A percentile compares a stretch with the other conserved stretches of the same genome.
phyloP scores from a whole-genome alignment of 345 rosid species.

The Eutrema heterophyllum region DNA sequence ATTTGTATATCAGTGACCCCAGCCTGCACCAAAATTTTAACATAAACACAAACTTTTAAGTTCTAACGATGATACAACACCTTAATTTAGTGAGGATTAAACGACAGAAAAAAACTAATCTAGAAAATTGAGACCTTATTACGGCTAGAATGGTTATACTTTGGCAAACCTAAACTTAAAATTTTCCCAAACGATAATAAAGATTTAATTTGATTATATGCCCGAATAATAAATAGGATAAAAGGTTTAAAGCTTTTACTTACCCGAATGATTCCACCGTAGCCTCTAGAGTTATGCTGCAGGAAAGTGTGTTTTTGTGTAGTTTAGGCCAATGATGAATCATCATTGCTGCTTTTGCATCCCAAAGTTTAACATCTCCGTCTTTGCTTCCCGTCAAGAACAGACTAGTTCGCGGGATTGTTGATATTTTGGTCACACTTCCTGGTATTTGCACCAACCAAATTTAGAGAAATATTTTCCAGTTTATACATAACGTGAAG shows the following conservation, averaged over 20 bases:
- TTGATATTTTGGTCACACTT: slow-evolving; percentile 77
- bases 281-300: slow-evolving; percentile 79
- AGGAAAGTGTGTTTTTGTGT: slow-evolving; percentile 82
- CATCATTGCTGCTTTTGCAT: slow-evolving; percentile 73
- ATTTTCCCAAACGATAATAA: too few relatives aligned
- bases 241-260: not conserved
- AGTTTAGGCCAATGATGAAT: slow-evolving; percentile 84
- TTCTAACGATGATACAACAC: not conserved
- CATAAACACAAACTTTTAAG: not conserved
- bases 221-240: too few relatives aligned
- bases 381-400: slow-evolving; percentile 96
- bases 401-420: slow-evolving; percentile 77
- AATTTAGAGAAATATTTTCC: not conserved
- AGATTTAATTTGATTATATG: not conserved
- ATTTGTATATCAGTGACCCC: slow-evolving; percentile 88
- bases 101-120: too few relatives aligned
- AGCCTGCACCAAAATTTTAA: slow-evolving; percentile 48
- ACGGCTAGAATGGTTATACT: too few relatives aligned
- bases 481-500: not conserved
- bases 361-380: slow-evolving; percentile 98
- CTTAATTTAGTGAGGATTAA: too few relatives aligned
- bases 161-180: too few relatives aligned
- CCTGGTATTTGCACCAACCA: slow-evolving; percentile 39
- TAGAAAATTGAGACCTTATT: too few relatives aligned
- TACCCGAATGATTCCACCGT: slow-evolving; percentile 85